These are phyloP conservation scores for Aspergillus carlsbadensis DNA, from an alignment of 495 filamentous ascomycete species.

Conservation along the genomic window DNA sequence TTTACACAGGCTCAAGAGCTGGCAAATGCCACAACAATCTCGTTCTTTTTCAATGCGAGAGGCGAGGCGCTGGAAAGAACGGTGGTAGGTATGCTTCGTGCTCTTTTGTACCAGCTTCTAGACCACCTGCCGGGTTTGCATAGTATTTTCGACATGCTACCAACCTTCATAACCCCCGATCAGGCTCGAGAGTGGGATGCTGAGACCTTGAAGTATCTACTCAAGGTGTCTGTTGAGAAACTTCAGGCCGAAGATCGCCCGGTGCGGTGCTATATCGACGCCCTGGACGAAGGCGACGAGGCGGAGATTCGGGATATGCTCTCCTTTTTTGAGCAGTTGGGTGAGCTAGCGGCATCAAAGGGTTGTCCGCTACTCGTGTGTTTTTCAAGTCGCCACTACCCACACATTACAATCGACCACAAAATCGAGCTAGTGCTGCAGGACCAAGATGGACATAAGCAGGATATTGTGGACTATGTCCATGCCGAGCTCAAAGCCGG, in stretches of 20 bases:
- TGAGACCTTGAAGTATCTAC: no score
- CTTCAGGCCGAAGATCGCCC: neutral
- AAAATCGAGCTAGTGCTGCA: constrained; percentile 28
- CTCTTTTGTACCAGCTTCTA: constrained; percentile 39
- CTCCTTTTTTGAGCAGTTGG: constrained; percentile 34
- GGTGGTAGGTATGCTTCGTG: constrained; percentile 53
- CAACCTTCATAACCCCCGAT: no score
- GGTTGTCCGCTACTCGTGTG: constrained; percentile 26
- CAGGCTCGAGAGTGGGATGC: no score
- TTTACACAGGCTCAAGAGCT: neutral
- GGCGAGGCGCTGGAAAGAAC: neutral
- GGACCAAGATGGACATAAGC: constrained; percentile 23
- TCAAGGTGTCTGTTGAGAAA: no score
- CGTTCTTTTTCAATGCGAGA: constrained; percentile 4
- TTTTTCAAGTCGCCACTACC: constrained; percentile 53
- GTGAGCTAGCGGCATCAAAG: constrained; percentile 16
- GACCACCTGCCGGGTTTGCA: no score
- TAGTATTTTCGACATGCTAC: no score
- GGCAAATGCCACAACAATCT: neutral
- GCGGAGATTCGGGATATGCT: constrained; percentile 34
- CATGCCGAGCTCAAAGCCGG: constrained; percentile 23
- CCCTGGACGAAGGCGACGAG: constrained; percentile 39
- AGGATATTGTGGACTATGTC: constrained; percentile 28
- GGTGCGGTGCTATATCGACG: constrained; percentile 35
- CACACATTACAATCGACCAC: constrained; percentile 36